These are phyloP conservation scores for Phytophthora pisi DNA, from an alignment of 352 stramenopile genomes.

Conservation along the genomic window DNA sequence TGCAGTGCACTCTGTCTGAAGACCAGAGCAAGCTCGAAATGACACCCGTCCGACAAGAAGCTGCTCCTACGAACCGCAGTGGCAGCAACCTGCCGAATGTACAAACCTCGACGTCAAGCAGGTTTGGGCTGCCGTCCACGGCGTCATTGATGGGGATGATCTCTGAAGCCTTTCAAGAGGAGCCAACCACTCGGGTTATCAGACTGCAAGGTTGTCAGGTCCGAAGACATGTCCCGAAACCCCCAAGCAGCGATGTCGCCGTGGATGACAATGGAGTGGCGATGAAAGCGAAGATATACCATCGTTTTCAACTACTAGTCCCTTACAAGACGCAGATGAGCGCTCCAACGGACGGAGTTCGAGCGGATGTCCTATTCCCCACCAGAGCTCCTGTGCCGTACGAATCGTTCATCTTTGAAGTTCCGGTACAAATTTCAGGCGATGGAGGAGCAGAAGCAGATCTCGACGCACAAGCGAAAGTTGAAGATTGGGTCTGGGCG, in stretches of 20 bases:
- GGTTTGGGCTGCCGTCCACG: slow-evolving; percentile 49
- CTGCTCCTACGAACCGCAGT: not conserved
- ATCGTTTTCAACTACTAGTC: slow-evolving; percentile 51
- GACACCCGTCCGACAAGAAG: slow-evolving; percentile 34
- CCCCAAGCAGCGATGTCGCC: slow-evolving; percentile 6
- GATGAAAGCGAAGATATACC: slow-evolving; percentile 1
- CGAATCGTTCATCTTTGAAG: slow-evolving; percentile 52
- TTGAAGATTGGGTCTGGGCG: slow-evolving; percentile 40
- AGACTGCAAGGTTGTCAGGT: slow-evolving; percentile 62
- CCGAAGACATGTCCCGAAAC: slow-evolving; percentile 32
- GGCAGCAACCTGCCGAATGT: not conserved
- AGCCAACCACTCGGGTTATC: slow-evolving; percentile 37
- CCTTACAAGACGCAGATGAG: slow-evolving; percentile 32
- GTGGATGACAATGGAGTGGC: not conserved
- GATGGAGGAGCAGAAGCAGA: slow-evolving; percentile 10
- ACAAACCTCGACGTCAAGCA: slow-evolving; percentile 20
- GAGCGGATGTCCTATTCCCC: slow-evolving; percentile 11
- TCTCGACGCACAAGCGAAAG: slow-evolving; percentile 10
- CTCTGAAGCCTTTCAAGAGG: slow-evolving; percentile 47
- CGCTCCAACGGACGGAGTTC: slow-evolving; percentile 2
- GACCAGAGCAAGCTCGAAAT: slow-evolving; percentile 68
- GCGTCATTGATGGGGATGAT: slow-evolving; percentile 61
- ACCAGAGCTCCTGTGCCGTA: slow-evolving; percentile 24
- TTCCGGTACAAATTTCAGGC: slow-evolving; percentile 10
- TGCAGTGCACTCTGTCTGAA: slow-evolving; percentile 65